A percentile compares a stretch with the other conserved stretches of the same genome.
Evolutionary conservation across 106 monocot species (phyloP).

Genomic region (Amphibolis antarctica): DNA sequence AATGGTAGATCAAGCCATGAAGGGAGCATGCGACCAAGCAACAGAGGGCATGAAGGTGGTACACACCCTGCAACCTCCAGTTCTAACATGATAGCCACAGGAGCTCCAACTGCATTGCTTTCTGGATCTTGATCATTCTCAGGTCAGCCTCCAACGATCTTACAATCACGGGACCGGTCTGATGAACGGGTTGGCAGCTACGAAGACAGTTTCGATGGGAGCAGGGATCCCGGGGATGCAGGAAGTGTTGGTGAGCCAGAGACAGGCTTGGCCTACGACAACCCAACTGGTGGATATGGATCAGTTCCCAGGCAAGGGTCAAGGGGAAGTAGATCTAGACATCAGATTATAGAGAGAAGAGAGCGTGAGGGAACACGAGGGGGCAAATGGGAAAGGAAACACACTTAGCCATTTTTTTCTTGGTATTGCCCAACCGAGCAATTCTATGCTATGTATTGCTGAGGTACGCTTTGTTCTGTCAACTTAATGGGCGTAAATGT

Average conservation of each 20-base stretch:
- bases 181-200: constrained; percentile 31
- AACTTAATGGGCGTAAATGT: neutral
- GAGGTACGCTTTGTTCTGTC: neutral
- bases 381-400: constrained; percentile 95
- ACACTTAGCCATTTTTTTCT: constrained; percentile 19
- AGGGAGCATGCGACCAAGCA: constrained; percentile 43
- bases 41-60: constrained; percentile 34
- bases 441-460: neutral
- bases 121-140: constrained; percentile 46
- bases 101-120: constrained; percentile 33
- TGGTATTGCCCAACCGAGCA: neutral
- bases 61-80: neutral
- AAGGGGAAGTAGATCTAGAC: constrained; percentile 55
- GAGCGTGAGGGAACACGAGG: constrained; percentile 75
- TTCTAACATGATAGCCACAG: constrained; percentile 1
- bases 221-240: constrained; percentile 70
- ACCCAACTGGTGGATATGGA: constrained; percentile 29
- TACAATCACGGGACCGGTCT: constrained; percentile 55
- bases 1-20: constrained; percentile 37
- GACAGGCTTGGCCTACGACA: constrained; percentile 35
- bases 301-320: constrained; percentile 31
- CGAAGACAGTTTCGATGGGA: constrained; percentile 58
- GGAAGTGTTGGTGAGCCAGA: constrained; percentile 80
- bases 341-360: constrained; percentile 52
- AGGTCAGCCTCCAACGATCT: constrained; percentile 59